phyloP scores from a whole-genome alignment of 2,329 filamentous ascomycete species.

The Stachybotrys elegans region DNA sequence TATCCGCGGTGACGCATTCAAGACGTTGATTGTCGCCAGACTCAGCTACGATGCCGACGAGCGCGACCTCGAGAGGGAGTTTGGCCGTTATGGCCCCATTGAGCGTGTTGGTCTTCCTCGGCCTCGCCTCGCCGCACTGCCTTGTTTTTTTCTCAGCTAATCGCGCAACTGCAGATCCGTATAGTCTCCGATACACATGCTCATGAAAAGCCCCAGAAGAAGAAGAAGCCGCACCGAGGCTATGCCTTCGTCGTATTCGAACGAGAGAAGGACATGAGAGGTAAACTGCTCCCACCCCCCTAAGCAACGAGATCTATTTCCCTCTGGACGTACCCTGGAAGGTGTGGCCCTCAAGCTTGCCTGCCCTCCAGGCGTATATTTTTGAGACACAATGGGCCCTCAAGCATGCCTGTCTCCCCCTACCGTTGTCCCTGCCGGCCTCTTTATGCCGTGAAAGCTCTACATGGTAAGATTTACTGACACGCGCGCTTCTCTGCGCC shows the following conservation, averaged over 20 bases:
- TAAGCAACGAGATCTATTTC: conserved; percentile 19
- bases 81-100: conserved; percentile 88
- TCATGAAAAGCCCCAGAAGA: conserved; percentile 65
- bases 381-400: conserved; percentile 48
- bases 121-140: conserved; percentile 4
- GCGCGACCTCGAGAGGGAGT: conserved; percentile 87
- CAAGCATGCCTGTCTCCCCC: conserved; percentile 50
- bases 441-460: conserved; percentile 10
- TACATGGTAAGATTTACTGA: conserved; percentile 62
- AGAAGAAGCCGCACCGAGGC: conserved; percentile 76
- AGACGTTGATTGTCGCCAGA: conserved; percentile 86
- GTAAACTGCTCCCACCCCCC: conserved; percentile 53
- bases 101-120: conserved; percentile 62
- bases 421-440: conserved; percentile 19
- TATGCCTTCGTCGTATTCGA: conserved; percentile 98
- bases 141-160: conserved; percentile 13
- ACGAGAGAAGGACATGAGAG: conserved; percentile 98
- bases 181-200: conserved; percentile 75
- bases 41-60: conserved; percentile 86
- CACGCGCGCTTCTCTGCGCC: conserved; percentile 56
- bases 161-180: conserved; percentile 60
- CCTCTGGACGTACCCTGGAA: conserved; percentile 22
- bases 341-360: conserved; percentile 39
- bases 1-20: conserved; percentile 88
- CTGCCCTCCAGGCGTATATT: conserved; percentile 32